These are phyloP conservation scores for Macadamia integrifolia DNA, from an alignment of 164 flowering plant genomes.

Conservation along the genomic window DNA sequence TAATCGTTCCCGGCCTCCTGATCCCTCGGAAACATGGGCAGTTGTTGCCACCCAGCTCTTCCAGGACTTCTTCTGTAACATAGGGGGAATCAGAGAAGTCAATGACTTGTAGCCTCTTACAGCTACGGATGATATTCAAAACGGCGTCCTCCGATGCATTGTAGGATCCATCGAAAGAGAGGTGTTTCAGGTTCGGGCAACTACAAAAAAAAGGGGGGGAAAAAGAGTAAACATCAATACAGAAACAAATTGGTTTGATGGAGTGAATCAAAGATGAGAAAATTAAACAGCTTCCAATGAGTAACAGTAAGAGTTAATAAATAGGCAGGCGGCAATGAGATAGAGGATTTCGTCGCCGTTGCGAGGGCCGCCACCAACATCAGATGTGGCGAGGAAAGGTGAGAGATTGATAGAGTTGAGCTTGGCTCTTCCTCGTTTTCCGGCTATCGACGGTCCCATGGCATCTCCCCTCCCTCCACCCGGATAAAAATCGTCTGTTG, in stretches of 20 bases:
- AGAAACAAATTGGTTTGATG: background rate
- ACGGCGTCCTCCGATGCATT: constrained; percentile 14
- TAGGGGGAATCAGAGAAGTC: constrained; percentile 16
- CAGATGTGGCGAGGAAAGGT: too few relatives aligned
- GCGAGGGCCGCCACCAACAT: background rate
- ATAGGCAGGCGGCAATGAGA: constrained; percentile 2
- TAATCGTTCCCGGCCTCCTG: constrained; percentile 6
- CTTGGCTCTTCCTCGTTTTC: too few relatives aligned
- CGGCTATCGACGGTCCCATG: too few relatives aligned
- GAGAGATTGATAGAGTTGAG: too few relatives aligned
- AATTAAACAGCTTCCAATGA: background rate
- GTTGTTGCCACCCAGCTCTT: constrained; percentile 14
- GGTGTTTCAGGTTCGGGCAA: constrained; percentile 20
- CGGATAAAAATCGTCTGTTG: too few relatives aligned
- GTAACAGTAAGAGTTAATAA: background rate
- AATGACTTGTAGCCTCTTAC: constrained; percentile 13
- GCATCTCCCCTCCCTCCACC: too few relatives aligned
- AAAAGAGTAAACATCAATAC: too few relatives aligned
- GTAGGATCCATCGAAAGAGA: constrained; percentile 15
- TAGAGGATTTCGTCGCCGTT: constrained; percentile 2
- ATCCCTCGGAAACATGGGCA: constrained; percentile 19
- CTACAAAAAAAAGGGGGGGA: background rate
- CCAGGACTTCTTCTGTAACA: constrained; percentile 6
- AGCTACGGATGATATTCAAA: constrained; percentile 4
- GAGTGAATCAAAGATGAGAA: background rate